Conservation (phyloP, 192 early-diverging fungal genomes). For the Helicostylum pulchrum region DNA sequence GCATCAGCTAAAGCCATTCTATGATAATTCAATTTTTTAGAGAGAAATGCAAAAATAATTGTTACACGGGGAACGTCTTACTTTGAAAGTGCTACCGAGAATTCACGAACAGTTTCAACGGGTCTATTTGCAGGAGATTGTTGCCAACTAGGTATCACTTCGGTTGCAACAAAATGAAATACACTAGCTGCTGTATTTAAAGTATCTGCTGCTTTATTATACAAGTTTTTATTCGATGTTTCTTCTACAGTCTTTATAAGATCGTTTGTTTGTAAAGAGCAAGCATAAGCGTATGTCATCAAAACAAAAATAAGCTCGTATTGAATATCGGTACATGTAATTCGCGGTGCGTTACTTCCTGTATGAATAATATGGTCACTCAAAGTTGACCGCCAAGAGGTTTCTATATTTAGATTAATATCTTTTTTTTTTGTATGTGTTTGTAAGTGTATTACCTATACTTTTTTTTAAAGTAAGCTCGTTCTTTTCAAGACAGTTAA, state of each 20-base stretch:
- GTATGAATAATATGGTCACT: constrained; percentile 43
- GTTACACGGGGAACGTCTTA: constrained; percentile 6
- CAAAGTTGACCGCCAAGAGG: constrained; percentile 56
- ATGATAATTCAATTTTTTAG: not conserved
- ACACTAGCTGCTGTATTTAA: constrained; percentile 50
- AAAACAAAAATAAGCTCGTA: constrained; percentile 56
- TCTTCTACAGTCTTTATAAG: constrained; percentile 16
- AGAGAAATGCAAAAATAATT: not conserved
- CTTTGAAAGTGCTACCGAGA: constrained; percentile 44
- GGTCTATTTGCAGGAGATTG: constrained; percentile 24
- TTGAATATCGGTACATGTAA: constrained; percentile 45
- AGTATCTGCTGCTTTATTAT: constrained; percentile 45
- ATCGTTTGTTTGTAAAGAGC: constrained; percentile 37
- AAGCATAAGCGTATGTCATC: constrained; percentile 53
- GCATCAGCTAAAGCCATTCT: constrained; percentile 57
- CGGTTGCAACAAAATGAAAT: constrained; percentile 48
- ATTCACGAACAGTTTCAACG: constrained; percentile 29
- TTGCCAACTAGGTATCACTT: constrained; percentile 45
- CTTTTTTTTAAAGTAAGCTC: constrained; percentile 32
- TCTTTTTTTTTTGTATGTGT: not conserved
- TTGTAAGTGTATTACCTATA: constrained; percentile 19
- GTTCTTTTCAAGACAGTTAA: constrained; percentile 35
- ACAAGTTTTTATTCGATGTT: not conserved
- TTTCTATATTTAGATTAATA: constrained; percentile 33
- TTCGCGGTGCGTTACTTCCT: constrained; percentile 43